Evolutionary conservation across 257 asterid species (phyloP).

Genomic region (Thymus quinquecostatus): DNA sequence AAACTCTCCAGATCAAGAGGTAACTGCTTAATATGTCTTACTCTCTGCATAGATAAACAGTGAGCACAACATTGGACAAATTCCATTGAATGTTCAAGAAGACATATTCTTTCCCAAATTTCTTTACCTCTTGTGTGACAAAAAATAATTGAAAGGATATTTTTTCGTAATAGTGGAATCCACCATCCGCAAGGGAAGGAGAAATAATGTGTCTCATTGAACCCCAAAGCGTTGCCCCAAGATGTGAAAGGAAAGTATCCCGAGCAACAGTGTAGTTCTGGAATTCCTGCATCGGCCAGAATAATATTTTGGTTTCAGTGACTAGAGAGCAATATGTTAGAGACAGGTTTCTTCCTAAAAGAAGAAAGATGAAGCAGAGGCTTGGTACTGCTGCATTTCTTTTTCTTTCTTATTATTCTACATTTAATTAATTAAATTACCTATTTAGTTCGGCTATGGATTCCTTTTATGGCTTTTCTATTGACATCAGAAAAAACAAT

Average conservation of each 20-base stretch:
- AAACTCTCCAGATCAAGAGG: constrained; percentile 83
- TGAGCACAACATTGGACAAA: constrained; percentile 12
- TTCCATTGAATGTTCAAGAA: background rate
- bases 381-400: no score
- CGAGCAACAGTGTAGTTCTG: constrained; percentile 97
- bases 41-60: constrained; percentile 57
- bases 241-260: constrained; percentile 93
- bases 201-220: constrained; percentile 89
- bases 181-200: constrained; percentile 98
- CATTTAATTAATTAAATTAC: no score
- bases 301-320: constrained; percentile 22
- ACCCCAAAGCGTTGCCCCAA: constrained; percentile 97
- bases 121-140: constrained; percentile 86
- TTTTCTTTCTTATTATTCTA: no score
- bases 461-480: no score
- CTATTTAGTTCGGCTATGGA: no score
- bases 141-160: constrained; percentile 92
- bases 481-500: no score
- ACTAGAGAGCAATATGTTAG: constrained; percentile 14
- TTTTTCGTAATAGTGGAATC: constrained; percentile 92
- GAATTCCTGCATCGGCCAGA: constrained; percentile 59
- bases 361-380: no score
- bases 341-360: no score
- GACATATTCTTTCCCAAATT: constrained; percentile 21
- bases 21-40: constrained; percentile 57